Base-by-base conservation (phyloP, 1,284 basidiomycete genomes). In the Inonotus obliquus region DNA sequence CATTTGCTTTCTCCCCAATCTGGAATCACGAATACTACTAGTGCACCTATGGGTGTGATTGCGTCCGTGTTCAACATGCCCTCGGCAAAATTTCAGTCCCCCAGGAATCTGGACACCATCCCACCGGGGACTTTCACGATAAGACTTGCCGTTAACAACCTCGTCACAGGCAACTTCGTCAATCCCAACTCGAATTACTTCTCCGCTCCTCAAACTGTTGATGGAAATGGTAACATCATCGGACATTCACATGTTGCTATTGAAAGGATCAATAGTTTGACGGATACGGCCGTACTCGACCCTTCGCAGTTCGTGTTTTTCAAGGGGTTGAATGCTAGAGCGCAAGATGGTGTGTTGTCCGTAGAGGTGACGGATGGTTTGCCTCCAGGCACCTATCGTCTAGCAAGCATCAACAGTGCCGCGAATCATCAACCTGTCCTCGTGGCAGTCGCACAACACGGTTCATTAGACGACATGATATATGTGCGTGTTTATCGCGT, bases 161-260 rank as follows among this genome's bases (percentile, higher is more conserved):
- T 81, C 59, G 70, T 76, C 61, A 78, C 81, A 25, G 83, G 84
- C 59, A 71, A 71, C 72, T 85, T 86, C 69, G 78, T 77, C 59
- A 82, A 81, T 71, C 80, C 86, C n/a, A 64, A 75, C 38, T 66
- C 67, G 48, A 81, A 76, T 70, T 83, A 79, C 74, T 80, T 76
- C 67, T 68, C 75, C 47, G 81, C 77, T n/a, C 82, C 82, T 4
- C 80, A 81, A 68, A 70, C 73, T 58, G 57, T 75, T 53, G 77
- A 75, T 69, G 65, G 39, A 0, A 59, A 67, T 27, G 81, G 79
- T 62, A 66, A 73, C 53, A 77, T 82, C 65, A 67, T 74, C 48
- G 85, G 85, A 5, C 85, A 87, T 74, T 80, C 80, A 25, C 85
- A 87, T 73, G 74, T 85, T 67, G 79, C 82, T 59, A 72, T 87